A percentile compares a stretch with the other conserved stretches of the same genome.
phyloP scores from a whole-genome alignment of 2,329 filamentous ascomycete species.

The Diaporthe ampelina region DNA sequence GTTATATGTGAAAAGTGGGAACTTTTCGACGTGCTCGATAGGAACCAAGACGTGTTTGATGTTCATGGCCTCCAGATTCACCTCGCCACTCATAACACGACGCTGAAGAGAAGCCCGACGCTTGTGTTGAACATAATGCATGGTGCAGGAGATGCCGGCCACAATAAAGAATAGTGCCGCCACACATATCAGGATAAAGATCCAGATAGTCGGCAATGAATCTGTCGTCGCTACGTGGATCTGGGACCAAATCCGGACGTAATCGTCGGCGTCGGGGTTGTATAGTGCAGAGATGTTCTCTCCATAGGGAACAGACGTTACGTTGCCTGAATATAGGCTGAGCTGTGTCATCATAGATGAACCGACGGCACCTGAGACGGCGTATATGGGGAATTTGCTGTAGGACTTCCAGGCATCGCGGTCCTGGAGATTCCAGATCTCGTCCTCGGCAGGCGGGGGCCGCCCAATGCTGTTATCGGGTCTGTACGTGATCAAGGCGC shows the following conservation, averaged over 20 bases:
- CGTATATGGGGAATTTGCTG: constrained; percentile 87
- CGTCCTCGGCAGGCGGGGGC: constrained; percentile 76
- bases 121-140: constrained; percentile 83
- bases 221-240: constrained; percentile 62
- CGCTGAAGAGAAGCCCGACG: constrained; percentile 77
- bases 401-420: constrained; percentile 77
- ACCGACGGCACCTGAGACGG: constrained; percentile 78
- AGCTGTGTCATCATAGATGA: constrained; percentile 78
- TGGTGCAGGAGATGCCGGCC: constrained; percentile 74
- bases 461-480: constrained; percentile 68
- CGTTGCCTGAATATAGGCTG: constrained; percentile 81
- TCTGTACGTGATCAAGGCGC: constrained; percentile 75
- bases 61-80: constrained; percentile 88
- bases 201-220: constrained; percentile 82
- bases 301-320: constrained; percentile 73
- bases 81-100: constrained; percentile 82
- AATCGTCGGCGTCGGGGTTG: constrained; percentile 68
- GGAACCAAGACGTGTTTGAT: constrained; percentile 88
- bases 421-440: constrained; percentile 79
- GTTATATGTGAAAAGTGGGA: constrained; percentile 85
- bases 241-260: constrained; percentile 72
- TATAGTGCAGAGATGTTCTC: constrained; percentile 68
- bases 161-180: constrained; percentile 80
- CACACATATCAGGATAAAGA: constrained; percentile 79
- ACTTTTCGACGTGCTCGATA: constrained; percentile 75